phyloP scores from a whole-genome alignment of 306 rosid species.

The Prunus fruticosa region DNA sequence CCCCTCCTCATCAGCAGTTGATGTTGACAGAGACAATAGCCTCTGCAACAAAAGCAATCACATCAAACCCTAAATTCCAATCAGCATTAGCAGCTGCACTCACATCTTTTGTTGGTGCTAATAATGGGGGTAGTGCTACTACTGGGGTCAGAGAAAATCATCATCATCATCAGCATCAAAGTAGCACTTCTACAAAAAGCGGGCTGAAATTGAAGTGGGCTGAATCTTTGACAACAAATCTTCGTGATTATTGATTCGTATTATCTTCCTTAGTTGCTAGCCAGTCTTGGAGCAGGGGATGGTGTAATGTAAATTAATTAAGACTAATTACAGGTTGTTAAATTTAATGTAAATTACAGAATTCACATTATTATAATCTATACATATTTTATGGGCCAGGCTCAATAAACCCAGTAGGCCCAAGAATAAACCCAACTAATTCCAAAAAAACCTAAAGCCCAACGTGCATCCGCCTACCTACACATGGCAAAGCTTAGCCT shows the following conservation, averaged over 20 bases:
- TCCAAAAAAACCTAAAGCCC: too few species aligned
- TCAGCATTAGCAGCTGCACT: conserved; percentile 90
- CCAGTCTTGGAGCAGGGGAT: neutral
- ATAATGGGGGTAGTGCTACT: conserved; percentile 7
- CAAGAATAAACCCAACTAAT: too few species aligned
- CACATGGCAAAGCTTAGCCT: too few species aligned
- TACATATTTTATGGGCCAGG: too few species aligned
- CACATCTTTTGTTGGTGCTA: conserved; percentile 55
- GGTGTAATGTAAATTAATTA: neutral
- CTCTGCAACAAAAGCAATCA: conserved; percentile 83
- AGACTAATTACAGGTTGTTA: neutral
- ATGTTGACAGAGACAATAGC: conserved; percentile 50
- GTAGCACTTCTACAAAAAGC: neutral
- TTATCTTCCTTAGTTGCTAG: neutral
- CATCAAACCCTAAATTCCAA: conserved; percentile 74
- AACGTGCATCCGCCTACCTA: neutral
- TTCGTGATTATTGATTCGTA: neutral
- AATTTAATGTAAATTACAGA: neutral
- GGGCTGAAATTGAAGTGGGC: conserved; percentile 37
- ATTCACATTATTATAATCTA: too few species aligned
- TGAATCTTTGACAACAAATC: conserved; percentile 28
- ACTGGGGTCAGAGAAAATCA: conserved; percentile 16
- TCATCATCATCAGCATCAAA: neutral
- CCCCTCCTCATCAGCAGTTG: conserved; percentile 17
- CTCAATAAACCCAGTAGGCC: too few species aligned